Percentiles rank a stretch among this genome's conserved stretches.
Conservation (phyloP, 2,329 filamentous ascomycete species). For the Aspergillus alliaceus region DNA sequence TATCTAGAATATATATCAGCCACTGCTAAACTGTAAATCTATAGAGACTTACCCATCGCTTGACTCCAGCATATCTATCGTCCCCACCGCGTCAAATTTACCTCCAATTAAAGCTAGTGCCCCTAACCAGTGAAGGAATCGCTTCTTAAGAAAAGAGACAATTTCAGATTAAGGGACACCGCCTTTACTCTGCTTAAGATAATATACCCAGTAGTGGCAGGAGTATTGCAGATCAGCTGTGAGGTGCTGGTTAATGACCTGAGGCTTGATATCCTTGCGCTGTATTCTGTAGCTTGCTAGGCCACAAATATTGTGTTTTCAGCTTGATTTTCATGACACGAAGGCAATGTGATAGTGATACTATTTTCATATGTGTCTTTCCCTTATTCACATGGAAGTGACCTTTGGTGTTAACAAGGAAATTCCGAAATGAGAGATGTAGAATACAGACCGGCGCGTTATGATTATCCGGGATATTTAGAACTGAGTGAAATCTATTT, state of each 20-base stretch:
- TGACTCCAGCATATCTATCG: not conserved
- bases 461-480: slow-evolving; percentile 13
- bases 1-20: not conserved
- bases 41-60: not conserved
- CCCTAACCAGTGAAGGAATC: not conserved
- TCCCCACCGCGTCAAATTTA: not conserved
- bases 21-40: not conserved
- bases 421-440: slow-evolving; percentile 33
- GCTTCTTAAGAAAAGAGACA: not conserved
- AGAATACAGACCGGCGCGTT: slow-evolving; percentile 17
- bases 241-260: slow-evolving; percentile 7
- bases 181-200: slow-evolving; percentile 18
- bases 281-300: slow-evolving; percentile 9
- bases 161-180: not conserved
- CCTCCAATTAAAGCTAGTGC: not conserved
- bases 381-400: slow-evolving; percentile 31
- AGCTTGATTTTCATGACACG: slow-evolving; percentile 9
- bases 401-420: slow-evolving; percentile 23
- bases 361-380: slow-evolving; percentile 27
- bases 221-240: slow-evolving; percentile 23
- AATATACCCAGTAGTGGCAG: slow-evolving; percentile 30
- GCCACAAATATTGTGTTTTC: slow-evolving; percentile 16
- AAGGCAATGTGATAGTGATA: slow-evolving; percentile 26
- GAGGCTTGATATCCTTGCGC: slow-evolving; percentile 2
- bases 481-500: slow-evolving; percentile 18